Conservation (phyloP, 2,329 filamentous ascomycete genomes). For the Pyricularia pennisetigena region DNA sequence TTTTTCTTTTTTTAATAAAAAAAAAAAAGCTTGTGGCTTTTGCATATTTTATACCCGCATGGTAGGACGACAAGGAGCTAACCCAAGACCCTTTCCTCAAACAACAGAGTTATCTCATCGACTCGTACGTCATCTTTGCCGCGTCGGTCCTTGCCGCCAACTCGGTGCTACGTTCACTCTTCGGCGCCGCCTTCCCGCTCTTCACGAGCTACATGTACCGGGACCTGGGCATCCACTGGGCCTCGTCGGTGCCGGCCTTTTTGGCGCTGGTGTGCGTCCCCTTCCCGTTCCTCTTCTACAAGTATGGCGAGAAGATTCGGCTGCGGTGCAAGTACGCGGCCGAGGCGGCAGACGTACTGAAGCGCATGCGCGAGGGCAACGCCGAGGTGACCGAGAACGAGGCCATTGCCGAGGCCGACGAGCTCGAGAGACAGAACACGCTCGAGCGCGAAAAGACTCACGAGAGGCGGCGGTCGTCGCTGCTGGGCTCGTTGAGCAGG, state of each 20-base stretch:
- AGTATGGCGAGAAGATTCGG: slow-evolving; percentile 55
- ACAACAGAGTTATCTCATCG: slow-evolving; percentile 51
- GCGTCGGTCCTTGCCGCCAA: slow-evolving; percentile 67
- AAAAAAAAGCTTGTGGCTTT: no score
- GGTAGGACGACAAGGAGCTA: background rate
- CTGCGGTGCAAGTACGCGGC: slow-evolving; percentile 60
- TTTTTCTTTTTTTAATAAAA: no score
- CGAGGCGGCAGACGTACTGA: slow-evolving; percentile 53
- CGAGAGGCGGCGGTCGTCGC: background rate
- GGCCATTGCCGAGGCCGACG: slow-evolving; percentile 14
- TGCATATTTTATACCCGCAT: no score
- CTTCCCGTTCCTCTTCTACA: slow-evolving; percentile 68
- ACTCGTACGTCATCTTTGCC: slow-evolving; percentile 65
- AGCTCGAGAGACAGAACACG: slow-evolving; percentile 9
- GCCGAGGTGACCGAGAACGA: slow-evolving; percentile 18
- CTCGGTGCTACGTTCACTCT: slow-evolving; percentile 59
- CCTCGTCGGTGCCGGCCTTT: slow-evolving; percentile 63
- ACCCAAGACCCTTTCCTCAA: background rate
- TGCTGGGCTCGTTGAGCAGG: background rate
- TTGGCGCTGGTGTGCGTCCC: slow-evolving; percentile 62
- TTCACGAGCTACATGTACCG: slow-evolving; percentile 53
- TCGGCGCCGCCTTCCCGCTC: slow-evolving; percentile 63
- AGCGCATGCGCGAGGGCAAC: slow-evolving; percentile 25
- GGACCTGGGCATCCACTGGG: slow-evolving; percentile 65
- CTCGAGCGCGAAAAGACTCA: background rate